Evolutionary conservation across 306 rosid species (phyloP).

Genomic region (Quillaja saponaria): DNA sequence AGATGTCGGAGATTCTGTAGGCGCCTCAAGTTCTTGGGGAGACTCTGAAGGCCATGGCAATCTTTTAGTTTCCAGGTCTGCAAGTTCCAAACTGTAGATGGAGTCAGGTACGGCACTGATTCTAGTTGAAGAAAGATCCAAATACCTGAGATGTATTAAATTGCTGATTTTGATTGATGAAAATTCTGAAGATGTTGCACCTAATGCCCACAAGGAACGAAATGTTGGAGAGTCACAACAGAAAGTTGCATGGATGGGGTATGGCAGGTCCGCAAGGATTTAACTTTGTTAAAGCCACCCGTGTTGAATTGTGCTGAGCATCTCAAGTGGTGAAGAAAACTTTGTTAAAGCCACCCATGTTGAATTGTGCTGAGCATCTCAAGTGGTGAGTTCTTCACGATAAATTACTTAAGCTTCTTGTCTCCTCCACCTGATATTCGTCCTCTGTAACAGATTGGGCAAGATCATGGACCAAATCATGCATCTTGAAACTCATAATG

Average conservation of each 20-base stretch:
- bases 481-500: constrained; percentile 13
- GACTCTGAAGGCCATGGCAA: neutral
- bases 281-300: neutral
- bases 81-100: neutral
- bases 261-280: neutral
- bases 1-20: constrained; percentile 26
- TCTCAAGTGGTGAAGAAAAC: too few relatives aligned
- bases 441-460: constrained; percentile 23
- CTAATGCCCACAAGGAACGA: neutral
- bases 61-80: neutral
- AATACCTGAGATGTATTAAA: neutral
- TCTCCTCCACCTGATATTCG: neutral
- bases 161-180: neutral
- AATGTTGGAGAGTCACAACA: neutral
- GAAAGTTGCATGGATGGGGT: too few relatives aligned
- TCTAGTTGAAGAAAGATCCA: neutral
- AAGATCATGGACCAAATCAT: constrained; percentile 31
- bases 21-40: neutral
- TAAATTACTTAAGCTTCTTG: neutral
- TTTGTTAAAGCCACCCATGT: neutral
- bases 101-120: neutral
- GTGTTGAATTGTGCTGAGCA: too few relatives aligned
- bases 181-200: too few relatives aligned
- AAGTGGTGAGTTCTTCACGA: constrained; percentile 6
- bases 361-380: too few relatives aligned